Percentiles rank a stretch among this genome's conserved stretches.
phyloP scores from a whole-genome alignment of 495 filamentous ascomycete genomes.

The Glutinoglossum americanum region DNA sequence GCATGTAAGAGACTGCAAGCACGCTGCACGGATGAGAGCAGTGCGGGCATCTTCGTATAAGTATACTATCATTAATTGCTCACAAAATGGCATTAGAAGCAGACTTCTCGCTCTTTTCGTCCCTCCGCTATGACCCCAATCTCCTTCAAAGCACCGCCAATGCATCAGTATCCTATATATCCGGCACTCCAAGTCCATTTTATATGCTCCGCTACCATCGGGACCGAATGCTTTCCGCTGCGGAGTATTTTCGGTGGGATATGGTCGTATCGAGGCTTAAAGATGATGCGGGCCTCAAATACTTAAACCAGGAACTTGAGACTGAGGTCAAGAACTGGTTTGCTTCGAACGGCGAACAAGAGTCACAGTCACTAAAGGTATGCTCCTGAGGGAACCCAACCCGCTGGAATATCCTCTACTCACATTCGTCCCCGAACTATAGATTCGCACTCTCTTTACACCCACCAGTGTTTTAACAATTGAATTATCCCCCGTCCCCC shows the following conservation, averaged over 20 bases:
- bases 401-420: neutral
- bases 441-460: slow-evolving; percentile 13
- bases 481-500: slow-evolving; percentile 26
- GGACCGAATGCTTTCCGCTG: slow-evolving; percentile 60
- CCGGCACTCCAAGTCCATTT: slow-evolving; percentile 34
- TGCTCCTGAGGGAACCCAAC: neutral
- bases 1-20: too few relatives aligned
- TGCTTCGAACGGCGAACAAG: neutral
- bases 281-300: slow-evolving; percentile 22
- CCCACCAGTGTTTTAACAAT: slow-evolving; percentile 4
- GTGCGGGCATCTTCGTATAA: too few relatives aligned
- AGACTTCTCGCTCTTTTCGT: slow-evolving; percentile 43
- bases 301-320: slow-evolving; percentile 12
- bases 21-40: too few relatives aligned
- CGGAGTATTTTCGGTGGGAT: slow-evolving; percentile 42
- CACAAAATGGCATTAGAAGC: neutral
- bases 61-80: too few relatives aligned
- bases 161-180: slow-evolving; percentile 20
- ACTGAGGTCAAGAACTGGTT: slow-evolving; percentile 9
- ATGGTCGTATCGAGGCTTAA: slow-evolving; percentile 20
- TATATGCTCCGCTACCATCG: slow-evolving; percentile 72
- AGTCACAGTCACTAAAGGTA: neutral
- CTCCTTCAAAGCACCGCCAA: slow-evolving; percentile 15
- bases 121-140: slow-evolving; percentile 27
- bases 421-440: neutral